phyloP scores from a whole-genome alignment of 352 stramenopile genomes.

The Phytophthora colocasiae region DNA sequence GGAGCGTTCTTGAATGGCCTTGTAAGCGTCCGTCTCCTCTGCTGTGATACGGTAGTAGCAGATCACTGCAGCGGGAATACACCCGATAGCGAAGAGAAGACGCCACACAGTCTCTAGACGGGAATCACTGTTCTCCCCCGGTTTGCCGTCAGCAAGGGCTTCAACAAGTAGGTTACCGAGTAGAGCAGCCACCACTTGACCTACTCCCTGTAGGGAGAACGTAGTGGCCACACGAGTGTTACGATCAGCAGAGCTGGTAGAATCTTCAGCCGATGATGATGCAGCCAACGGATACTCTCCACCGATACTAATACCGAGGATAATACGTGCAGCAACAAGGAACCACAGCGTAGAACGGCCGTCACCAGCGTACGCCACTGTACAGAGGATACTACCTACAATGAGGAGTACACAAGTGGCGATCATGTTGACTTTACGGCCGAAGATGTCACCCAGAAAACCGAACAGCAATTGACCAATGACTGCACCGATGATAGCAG shows the following conservation, averaged over 20 bases:
- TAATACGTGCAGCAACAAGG: constrained; percentile 20
- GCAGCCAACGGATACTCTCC: constrained; percentile 50
- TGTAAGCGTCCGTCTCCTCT: constrained; percentile 61
- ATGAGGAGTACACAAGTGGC: constrained; percentile 24
- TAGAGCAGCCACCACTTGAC: constrained; percentile 52
- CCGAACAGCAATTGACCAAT: constrained; percentile 23
- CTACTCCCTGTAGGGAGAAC: constrained; percentile 71
- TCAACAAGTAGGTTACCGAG: constrained; percentile 65
- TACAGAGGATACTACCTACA: constrained; percentile 20
- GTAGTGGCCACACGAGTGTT: constrained; percentile 60
- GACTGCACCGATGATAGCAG: constrained; percentile 31
- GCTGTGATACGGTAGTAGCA: constrained; percentile 63
- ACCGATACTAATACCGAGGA: constrained; percentile 23
- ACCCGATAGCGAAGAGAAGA: constrained; percentile 57
- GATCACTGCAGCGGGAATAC: constrained; percentile 54
- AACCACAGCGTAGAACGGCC: constrained; percentile 20
- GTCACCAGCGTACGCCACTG: constrained; percentile 8
- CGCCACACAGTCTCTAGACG: constrained; percentile 71
- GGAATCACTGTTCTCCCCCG: constrained; percentile 40
- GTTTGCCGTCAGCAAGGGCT: constrained; percentile 40
- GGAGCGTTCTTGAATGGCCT: constrained; percentile 20
- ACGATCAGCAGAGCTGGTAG: constrained; percentile 43
- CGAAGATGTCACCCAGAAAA: constrained; percentile 27
- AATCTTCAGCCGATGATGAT: constrained; percentile 57
- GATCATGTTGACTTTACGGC: constrained; percentile 33